A percentile compares a stretch with the other conserved stretches of the same genome.
phyloP scores from a whole-genome alignment of 2,329 filamentous ascomycete species.

The Botrytis deweyae region DNA sequence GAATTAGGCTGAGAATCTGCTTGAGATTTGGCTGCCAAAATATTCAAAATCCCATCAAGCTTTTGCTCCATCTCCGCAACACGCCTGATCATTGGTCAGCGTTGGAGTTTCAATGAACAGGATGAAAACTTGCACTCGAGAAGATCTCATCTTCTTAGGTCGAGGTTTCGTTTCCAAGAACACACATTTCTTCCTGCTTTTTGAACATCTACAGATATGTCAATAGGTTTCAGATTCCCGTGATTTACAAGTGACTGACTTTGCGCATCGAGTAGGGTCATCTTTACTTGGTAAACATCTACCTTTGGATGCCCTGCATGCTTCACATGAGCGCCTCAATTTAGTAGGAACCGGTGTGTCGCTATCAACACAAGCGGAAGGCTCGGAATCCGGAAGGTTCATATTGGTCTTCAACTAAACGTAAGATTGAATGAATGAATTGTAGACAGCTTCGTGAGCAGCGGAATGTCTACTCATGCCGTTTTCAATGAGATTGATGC shows the following conservation, averaged over 20 bases:
- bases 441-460: neutral
- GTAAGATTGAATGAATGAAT: too few species aligned
- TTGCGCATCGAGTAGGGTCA: conserved; percentile 49
- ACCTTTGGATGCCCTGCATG: conserved; percentile 54
- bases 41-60: conserved; percentile 32
- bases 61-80: conserved; percentile 41
- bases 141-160: conserved; percentile 48
- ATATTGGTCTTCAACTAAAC: neutral
- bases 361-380: neutral
- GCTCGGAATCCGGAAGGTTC: neutral
- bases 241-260: conserved; percentile 47
- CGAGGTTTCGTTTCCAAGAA: conserved; percentile 51
- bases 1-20: conserved; percentile 20
- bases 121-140: conserved; percentile 44
- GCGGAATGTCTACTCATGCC: neutral
- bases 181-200: conserved; percentile 37
- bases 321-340: conserved; percentile 47
- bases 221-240: conserved; percentile 38
- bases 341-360: conserved; percentile 6
- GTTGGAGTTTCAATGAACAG: neutral
- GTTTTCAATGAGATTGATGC: neutral
- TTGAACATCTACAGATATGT: conserved; percentile 23
- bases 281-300: conserved; percentile 52
- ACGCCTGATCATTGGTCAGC: conserved; percentile 28
- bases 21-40: conserved; percentile 24